Conservation (phyloP, 2,329 filamentous ascomycete genomes). For the Microascus cirrosus region DNA sequence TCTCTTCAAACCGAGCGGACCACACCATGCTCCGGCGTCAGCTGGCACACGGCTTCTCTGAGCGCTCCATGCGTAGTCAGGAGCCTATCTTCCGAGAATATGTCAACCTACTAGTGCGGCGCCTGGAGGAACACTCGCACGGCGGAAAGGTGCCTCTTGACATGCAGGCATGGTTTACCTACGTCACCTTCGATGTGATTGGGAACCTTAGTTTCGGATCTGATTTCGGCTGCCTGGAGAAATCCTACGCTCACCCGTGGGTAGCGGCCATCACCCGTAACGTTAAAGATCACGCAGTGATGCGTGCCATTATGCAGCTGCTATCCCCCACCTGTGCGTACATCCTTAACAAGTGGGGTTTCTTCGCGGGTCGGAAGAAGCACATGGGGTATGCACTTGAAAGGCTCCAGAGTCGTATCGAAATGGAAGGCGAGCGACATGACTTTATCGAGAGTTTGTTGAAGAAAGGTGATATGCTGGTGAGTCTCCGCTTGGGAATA, state of each 20-base stretch:
- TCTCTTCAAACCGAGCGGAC: constrained; percentile 8
- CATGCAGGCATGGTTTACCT: constrained; percentile 15
- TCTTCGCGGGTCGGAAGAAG: constrained; percentile 4
- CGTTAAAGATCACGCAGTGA: constrained; percentile 4
- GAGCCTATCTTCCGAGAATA: constrained; percentile 16
- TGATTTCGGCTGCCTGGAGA: constrained; percentile 14
- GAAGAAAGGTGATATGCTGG: constrained; percentile 7
- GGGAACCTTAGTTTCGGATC: constrained; percentile 18
- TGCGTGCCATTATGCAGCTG: constrained; percentile 8
- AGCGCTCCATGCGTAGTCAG: constrained; percentile 17
- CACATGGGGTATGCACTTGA: not conserved
- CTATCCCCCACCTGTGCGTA: not conserved
- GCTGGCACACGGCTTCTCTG: constrained; percentile 18
- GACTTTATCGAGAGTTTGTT: constrained; percentile 12
- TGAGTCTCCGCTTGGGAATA: not conserved
- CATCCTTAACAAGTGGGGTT: constrained; percentile 7
- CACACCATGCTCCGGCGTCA: constrained; percentile 12
- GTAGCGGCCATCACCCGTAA: constrained; percentile 12
- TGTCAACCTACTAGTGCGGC: constrained; percentile 13
- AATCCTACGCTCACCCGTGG: constrained; percentile 14
- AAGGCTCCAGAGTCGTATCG: constrained; percentile 9
- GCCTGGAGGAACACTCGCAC: constrained; percentile 9
- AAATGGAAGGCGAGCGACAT: constrained; percentile 7
- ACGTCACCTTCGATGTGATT: constrained; percentile 18
- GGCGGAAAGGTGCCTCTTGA: constrained; percentile 9